Percentiles rank a stretch among this genome's conserved stretches.
phyloP scores from a whole-genome alignment of 495 filamentous ascomycete genomes.

The Usnea hakonensis region DNA sequence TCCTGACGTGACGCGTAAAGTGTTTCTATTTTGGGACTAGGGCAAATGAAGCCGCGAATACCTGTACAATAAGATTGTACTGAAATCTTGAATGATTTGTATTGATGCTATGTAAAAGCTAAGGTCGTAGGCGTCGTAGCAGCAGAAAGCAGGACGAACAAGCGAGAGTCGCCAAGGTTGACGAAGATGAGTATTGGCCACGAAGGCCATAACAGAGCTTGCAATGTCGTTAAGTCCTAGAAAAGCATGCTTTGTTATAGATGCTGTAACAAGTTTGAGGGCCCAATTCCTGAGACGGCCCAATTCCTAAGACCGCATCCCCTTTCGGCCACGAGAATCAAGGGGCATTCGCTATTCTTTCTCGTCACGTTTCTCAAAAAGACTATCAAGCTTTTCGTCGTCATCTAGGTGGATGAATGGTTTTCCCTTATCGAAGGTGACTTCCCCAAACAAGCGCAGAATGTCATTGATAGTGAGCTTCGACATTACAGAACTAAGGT shows the following conservation, averaged over 20 bases:
- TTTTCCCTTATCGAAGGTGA: neutral
- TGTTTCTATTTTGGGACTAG: neutral
- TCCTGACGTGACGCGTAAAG: neutral
- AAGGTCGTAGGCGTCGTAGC: neutral
- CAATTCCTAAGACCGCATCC: neutral
- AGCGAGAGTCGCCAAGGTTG: neutral
- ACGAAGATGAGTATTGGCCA: conserved; percentile 2
- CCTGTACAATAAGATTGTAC: too few relatives aligned
- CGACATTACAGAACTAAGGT: neutral
- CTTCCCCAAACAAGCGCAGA: conserved; percentile 17
- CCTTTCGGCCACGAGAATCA: neutral
- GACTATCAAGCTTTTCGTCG: neutral
- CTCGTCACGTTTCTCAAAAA: neutral
- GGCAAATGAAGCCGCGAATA: too few relatives aligned
- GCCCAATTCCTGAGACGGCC: too few relatives aligned
- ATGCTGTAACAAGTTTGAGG: neutral
- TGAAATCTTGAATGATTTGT: neutral
- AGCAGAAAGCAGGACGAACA: neutral
- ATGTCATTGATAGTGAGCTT: conserved; percentile 16
- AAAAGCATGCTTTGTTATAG: neutral
- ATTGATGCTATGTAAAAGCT: neutral
- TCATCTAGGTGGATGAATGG: conserved; percentile 20
- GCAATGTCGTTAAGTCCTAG: conserved; percentile 2
- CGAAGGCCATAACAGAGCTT: neutral
- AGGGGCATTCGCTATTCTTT: neutral